Percentiles rank a stretch among this genome's conserved stretches.
Evolutionary conservation across 2,329 filamentous ascomycete species (phyloP).

Genomic region (Escovopsis weberi): DNA sequence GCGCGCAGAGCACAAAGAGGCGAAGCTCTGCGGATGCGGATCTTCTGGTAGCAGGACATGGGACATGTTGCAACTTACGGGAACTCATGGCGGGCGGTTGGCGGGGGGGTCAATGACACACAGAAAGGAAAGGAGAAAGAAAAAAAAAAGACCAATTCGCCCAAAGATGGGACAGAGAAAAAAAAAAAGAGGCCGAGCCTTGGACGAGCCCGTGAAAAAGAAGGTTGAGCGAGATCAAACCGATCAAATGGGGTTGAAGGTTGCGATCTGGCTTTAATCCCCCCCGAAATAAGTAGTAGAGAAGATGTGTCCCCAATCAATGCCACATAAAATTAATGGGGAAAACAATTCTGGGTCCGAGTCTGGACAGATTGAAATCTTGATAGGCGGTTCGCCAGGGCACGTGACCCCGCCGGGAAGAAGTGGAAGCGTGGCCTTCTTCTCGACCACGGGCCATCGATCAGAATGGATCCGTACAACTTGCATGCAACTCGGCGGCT

Average conservation of each 20-base stretch:
- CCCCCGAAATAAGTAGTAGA: conserved; percentile 14
- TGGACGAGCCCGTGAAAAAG: conserved; percentile 20
- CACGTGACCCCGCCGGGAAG: conserved; percentile 17
- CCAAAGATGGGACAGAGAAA: conserved; percentile 20
- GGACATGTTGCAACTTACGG: conserved; percentile 27
- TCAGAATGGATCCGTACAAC: too few relatives aligned
- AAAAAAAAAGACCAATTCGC: conserved; percentile 18
- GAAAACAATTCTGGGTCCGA: neutral
- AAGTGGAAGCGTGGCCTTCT: conserved; percentile 5
- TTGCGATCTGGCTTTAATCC: conserved; percentile 31
- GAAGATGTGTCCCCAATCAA: conserved; percentile 28
- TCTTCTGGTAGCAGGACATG: conserved; percentile 5
- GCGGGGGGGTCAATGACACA: conserved; percentile 12
- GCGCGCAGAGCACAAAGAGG: conserved; percentile 1
- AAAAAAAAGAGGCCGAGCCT: conserved; percentile 22
- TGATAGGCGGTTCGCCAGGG: conserved; percentile 10
- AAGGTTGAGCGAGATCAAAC: conserved; percentile 21
- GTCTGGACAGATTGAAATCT: too few relatives aligned
- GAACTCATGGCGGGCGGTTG: conserved; percentile 38
- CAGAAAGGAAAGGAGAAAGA: too few relatives aligned
- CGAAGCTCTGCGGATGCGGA: neutral
- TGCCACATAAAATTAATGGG: conserved; percentile 17
- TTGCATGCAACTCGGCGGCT: neutral
- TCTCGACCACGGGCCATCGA: neutral
- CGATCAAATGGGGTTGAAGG: conserved; percentile 8